A percentile compares a stretch with the other conserved stretches of the same genome.
These are phyloP conservation scores for Licmophora abbreviata DNA, from an alignment of 108 stramenopile genomes.

Conservation along the genomic window DNA sequence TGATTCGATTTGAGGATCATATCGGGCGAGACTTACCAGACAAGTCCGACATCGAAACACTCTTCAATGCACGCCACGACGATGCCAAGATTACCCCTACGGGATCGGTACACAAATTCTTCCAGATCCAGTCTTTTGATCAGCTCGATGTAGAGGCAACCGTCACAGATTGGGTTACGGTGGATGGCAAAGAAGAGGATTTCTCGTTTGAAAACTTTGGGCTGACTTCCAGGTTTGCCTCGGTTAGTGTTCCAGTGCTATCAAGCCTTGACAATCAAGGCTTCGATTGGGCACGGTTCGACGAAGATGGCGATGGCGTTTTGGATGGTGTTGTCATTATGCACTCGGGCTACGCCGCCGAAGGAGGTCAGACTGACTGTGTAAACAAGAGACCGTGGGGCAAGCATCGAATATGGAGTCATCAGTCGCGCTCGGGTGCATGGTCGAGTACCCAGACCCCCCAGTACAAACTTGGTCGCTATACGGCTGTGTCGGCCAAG, in stretches of 20 bases:
- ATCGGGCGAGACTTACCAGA: neutral
- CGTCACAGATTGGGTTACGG: neutral
- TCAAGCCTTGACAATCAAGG: constrained; percentile 2
- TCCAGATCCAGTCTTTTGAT: neutral
- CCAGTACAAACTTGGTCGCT: constrained; percentile 6
- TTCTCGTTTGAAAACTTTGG: neutral
- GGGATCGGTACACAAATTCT: neutral
- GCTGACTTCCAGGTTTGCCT: neutral
- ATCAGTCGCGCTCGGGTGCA: constrained; percentile 11
- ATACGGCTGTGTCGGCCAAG: constrained; percentile 8
- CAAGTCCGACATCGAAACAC: neutral
- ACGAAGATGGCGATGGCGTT: constrained; percentile 13
- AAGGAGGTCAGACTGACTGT: constrained; percentile 38
- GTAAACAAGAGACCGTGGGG: constrained; percentile 4
- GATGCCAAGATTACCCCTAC: neutral
- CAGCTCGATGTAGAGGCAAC: neutral
- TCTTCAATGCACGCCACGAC: neutral
- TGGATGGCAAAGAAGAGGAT: neutral
- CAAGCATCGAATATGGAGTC: constrained; percentile 28
- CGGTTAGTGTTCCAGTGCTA: neutral
- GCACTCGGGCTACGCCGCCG: constrained; percentile 63
- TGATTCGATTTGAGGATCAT: neutral
- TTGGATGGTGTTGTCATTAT: constrained; percentile 57
- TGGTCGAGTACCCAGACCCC: neutral
- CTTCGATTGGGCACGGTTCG: constrained; percentile 5